Evolutionary conservation across 2,329 filamentous ascomycete genomes (phyloP), one percentile per base, ranked within the genome.

Genomic region (Onygenales sp.): DNA sequence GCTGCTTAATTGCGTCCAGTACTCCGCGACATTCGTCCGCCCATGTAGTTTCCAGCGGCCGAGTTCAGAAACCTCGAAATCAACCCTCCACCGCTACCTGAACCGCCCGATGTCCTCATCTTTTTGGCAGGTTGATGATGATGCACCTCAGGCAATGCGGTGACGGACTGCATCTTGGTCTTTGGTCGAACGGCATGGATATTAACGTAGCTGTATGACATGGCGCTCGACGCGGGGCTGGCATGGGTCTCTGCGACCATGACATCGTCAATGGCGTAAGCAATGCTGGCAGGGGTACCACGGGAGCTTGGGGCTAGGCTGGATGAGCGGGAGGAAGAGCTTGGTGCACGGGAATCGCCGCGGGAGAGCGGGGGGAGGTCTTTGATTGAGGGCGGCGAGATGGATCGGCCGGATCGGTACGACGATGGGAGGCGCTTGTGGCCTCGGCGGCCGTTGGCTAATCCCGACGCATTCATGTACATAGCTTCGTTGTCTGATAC

Each of bases 1-100:
- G 14, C 27, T 37, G 9, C 33, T 47, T 43, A 53, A 13, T 31
- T 36, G 27, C 53, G 45, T 32, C 56, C 58, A 54, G 66, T 61
- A 33, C 63, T 59, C 36, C 70, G 67, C 56, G 62, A 57, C 49
- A 65, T 67, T 34, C 69, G 66, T 49, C 65, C 64, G 10, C 67
- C 66, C 64, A 69, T 69, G 56, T 74, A 73, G 2, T 69, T 68
- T 6, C 66, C 66, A 1, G 71, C 66, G 6, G 71, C 71, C 5
- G 70, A 72, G 27, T 67, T 71, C 47, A 74, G 63, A 58, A 74
- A 71, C 13, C 71, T 63, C 32, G 71, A 70, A 45, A 75, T 69
- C 32, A 74, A 65, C 32, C 72, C 68, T 27, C 67, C 63, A n/a
- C 63, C 58, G 37, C 63, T 52, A 6, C 49, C 61, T 2, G 57